Percentiles rank a stretch among this genome's conserved stretches.
Evolutionary conservation across 345 rosid genomes (phyloP).

Genomic region (Geranium brycei): DNA sequence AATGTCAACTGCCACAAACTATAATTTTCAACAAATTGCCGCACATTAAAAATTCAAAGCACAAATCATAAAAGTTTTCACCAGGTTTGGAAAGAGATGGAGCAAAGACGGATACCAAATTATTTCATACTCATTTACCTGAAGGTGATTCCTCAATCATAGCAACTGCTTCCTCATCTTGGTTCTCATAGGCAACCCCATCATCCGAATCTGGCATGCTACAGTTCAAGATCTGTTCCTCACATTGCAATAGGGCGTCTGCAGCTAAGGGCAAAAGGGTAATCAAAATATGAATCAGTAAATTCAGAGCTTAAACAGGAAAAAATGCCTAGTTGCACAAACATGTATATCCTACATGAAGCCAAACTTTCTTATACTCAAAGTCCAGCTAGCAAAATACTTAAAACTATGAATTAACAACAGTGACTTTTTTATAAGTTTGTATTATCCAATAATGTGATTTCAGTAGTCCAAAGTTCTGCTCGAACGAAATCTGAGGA

Average conservation of each 20-base stretch:
- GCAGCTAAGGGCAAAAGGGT: conserved; percentile 13
- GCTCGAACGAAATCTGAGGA: too few relatives aligned
- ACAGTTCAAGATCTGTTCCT: conserved; percentile 42
- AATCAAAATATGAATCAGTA: conserved; percentile 1
- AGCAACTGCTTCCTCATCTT: conserved; percentile 45
- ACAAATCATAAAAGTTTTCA: neutral
- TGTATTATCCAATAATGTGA: too few relatives aligned
- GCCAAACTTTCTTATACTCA: too few relatives aligned
- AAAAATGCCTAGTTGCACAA: neutral
- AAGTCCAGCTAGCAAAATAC: too few relatives aligned
- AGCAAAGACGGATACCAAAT: conserved; percentile 18
- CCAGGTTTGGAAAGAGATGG: neutral
- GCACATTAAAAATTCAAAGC: too few relatives aligned
- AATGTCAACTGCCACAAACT: neutral
- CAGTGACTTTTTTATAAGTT: too few relatives aligned
- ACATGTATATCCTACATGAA: neutral
- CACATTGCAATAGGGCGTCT: conserved; percentile 27
- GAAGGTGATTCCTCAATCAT: conserved; percentile 43
- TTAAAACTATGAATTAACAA: too few relatives aligned
- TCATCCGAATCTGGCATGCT: conserved; percentile 41
- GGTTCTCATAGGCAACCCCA: conserved; percentile 38
- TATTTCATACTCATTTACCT: conserved; percentile 19
- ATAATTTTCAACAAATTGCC: neutral
- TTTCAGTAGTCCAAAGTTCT: too few relatives aligned
- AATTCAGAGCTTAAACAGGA: neutral